Evolutionary conservation across 148 eudicot species (phyloP).

Genomic region (Vaccinium macrocarpon): DNA sequence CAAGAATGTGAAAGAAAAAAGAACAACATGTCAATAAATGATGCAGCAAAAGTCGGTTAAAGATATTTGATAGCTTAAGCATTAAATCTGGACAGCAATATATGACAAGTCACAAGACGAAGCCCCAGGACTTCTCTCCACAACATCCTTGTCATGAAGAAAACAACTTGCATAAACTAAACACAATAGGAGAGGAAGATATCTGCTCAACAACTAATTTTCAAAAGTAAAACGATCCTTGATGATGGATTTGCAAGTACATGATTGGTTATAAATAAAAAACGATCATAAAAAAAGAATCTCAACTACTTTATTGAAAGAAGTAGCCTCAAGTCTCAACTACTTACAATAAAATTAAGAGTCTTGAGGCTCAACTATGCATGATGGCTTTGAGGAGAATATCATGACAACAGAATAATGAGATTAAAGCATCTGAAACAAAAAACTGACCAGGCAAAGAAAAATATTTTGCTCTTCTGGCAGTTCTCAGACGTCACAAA

Average conservation of each 20-base stretch:
- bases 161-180: neutral
- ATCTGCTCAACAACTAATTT: neutral
- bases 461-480: conserved; percentile 72
- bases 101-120: neutral
- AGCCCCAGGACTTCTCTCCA: neutral
- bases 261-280: neutral
- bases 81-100: conserved; percentile 2
- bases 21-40: neutral
- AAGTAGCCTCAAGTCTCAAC: neutral
- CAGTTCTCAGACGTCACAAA: conserved; percentile 74
- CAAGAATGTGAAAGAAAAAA: conserved; percentile 1
- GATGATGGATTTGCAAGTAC: neutral
- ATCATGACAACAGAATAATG: neutral
- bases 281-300: neutral
- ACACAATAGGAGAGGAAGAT: neutral
- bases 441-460: conserved; percentile 63
- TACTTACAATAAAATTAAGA: neutral
- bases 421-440: neutral
- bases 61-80: neutral
- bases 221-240: neutral
- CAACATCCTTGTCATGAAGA: neutral
- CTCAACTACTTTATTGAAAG: neutral
- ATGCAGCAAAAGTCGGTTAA: neutral
- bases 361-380: neutral
- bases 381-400: neutral